Conservation (phyloP, 202 grass and related monocot species). For the Dendrocalamus latiflorus region DNA sequence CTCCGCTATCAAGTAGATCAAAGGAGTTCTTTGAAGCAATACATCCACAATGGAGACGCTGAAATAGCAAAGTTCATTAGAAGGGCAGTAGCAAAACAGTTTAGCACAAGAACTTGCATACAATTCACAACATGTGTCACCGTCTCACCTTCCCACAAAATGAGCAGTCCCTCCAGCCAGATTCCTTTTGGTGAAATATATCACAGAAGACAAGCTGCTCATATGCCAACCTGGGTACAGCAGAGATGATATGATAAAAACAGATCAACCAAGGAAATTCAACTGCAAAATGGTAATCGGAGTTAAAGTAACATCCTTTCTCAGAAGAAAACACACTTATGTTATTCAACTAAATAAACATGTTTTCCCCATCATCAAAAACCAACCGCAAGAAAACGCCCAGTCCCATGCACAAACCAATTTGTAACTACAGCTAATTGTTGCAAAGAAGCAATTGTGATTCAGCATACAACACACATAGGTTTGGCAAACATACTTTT, state of each 20-base stretch:
- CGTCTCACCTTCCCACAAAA: constrained; percentile 87
- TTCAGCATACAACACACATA: background rate
- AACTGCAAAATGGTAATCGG: background rate
- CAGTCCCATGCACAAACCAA: background rate
- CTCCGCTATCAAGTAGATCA: constrained; percentile 89
- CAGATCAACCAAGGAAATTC: background rate
- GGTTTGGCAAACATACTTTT: background rate
- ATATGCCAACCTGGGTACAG: constrained; percentile 61
- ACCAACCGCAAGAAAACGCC: background rate
- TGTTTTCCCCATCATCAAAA: background rate
- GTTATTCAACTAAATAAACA: background rate
- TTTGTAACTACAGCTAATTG: background rate
- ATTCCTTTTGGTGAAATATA: constrained; percentile 96
- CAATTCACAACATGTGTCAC: background rate
- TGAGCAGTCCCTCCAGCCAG: constrained; percentile 94
- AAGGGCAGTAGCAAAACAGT: background rate
- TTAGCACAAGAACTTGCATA: background rate
- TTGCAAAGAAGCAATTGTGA: background rate
- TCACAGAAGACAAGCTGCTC: constrained; percentile 89
- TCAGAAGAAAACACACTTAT: background rate
- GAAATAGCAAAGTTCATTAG: constrained; percentile 17
- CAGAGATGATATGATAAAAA: background rate
- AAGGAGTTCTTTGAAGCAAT: constrained; percentile 86
- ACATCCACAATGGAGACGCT: constrained; percentile 93
- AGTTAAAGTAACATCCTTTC: background rate